These are phyloP conservation scores for Naematelia encephala DNA, from an alignment of 768 basidiomycete genomes.

Conservation along the genomic window DNA sequence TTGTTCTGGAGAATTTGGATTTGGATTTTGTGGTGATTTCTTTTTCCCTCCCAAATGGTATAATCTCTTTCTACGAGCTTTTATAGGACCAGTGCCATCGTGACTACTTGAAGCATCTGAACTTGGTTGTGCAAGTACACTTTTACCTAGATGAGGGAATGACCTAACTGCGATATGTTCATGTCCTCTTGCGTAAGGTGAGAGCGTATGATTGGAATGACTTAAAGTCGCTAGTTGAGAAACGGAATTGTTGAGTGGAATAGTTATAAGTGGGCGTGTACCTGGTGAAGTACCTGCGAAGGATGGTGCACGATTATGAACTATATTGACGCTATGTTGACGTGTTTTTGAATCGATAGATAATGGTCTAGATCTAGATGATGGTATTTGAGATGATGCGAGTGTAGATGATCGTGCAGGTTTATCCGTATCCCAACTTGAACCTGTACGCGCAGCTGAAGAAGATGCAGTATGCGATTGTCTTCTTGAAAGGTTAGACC, in stretches of 20 bases:
- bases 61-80: slow-evolving; percentile 72
- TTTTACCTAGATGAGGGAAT: slow-evolving; percentile 59
- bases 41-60: slow-evolving; percentile 58
- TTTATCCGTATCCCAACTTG: slow-evolving; percentile 20
- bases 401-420: slow-evolving; percentile 20
- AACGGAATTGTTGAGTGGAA: slow-evolving; percentile 64
- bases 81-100: slow-evolving; percentile 57
- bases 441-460: slow-evolving; percentile 14
- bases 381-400: slow-evolving; percentile 27
- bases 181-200: slow-evolving; percentile 84
- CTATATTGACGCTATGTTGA: background rate
- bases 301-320: slow-evolving; percentile 10
- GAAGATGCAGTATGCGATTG: slow-evolving; percentile 19
- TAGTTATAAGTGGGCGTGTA: slow-evolving; percentile 37
- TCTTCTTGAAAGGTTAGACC: slow-evolving; percentile 9
- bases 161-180: slow-evolving; percentile 91
- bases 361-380: slow-evolving; percentile 26
- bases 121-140: background rate
- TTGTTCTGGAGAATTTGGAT: slow-evolving; percentile 7
- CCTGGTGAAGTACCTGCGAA: slow-evolving; percentile 30
- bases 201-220: slow-evolving; percentile 86
- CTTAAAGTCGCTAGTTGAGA: slow-evolving; percentile 82
- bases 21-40: slow-evolving; percentile 2
- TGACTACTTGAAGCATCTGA: background rate
- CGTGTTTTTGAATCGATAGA: slow-evolving; percentile 11